Percentiles rank a stretch among this genome's conserved stretches.
phyloP scores from a whole-genome alignment of 2,329 filamentous ascomycete species.

The Penicillium sp. region DNA sequence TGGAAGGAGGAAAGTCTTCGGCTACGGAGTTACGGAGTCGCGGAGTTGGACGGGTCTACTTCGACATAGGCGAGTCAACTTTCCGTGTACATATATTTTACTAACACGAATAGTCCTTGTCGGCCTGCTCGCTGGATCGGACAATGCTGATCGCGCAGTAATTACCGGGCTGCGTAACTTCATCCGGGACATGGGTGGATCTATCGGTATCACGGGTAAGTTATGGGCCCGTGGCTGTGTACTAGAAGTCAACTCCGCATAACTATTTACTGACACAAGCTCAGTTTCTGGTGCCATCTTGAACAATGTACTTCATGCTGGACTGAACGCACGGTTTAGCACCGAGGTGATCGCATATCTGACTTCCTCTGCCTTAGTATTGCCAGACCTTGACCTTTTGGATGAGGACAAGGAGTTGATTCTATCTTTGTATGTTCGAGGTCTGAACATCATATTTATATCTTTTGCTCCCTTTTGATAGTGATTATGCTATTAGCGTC shows the following conservation, averaged over 20 bases:
- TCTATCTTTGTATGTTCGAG: not conserved
- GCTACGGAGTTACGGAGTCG: not conserved
- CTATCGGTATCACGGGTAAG: not conserved
- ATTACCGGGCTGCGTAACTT: conserved; percentile 1
- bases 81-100: not conserved
- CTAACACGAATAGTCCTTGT: not conserved
- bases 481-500: not conserved
- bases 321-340: not conserved
- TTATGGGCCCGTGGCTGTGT: not conserved
- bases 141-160: not conserved
- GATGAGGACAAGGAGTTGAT: not conserved
- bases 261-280: not conserved
- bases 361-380: not conserved
- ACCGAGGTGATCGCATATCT: not conserved
- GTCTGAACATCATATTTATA: not conserved
- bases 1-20: not conserved
- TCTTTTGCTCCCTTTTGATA: not conserved
- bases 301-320: not conserved
- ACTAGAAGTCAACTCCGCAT: not conserved
- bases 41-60: not conserved
- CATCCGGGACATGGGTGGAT: not conserved
- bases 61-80: not conserved
- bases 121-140: not conserved
- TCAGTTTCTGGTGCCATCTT: not conserved
- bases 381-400: not conserved